These are phyloP conservation scores for Piromyces finnis DNA, from an alignment of 192 early-diverging fungal genomes.

Conservation along the genomic window DNA sequence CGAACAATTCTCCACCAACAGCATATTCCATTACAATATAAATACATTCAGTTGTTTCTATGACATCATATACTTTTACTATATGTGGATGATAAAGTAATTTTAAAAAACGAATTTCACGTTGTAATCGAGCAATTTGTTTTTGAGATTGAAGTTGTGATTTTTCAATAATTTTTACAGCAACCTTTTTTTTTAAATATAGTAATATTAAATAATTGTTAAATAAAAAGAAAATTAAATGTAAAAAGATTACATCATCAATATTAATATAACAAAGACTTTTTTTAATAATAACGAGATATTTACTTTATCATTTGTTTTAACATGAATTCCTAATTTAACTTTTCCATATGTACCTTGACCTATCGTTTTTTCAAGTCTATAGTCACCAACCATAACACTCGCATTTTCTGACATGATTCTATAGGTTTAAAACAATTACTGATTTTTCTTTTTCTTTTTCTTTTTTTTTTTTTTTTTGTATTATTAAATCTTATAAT, in stretches of 20 bases:
- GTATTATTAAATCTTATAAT: no score
- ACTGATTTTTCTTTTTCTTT: no score
- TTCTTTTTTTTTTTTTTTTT: no score
- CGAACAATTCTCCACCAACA: conserved; percentile 68
- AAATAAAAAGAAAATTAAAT: no score
- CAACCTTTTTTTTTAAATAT: conserved; percentile 20
- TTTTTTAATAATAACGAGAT: no score
- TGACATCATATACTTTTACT: conserved; percentile 67
- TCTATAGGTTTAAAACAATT: not conserved
- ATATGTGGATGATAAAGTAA: conserved; percentile 79
- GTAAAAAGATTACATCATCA: no score
- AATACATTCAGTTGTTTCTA: conserved; percentile 59
- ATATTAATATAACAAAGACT: no score
- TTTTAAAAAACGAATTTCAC: conserved; percentile 64
- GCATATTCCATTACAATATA: conserved; percentile 80
- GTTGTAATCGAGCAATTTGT: conserved; percentile 59
- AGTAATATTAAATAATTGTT: no score
- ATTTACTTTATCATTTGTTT: not conserved
- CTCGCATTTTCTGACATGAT: not conserved
- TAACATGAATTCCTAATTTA: conserved; percentile 13
- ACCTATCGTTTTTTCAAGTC: conserved; percentile 23
- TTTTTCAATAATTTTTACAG: conserved; percentile 50
- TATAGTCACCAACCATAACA: conserved; percentile 9
- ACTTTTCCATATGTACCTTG: conserved; percentile 40
- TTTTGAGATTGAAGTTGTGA: conserved; percentile 30